phyloP scores from a whole-genome alignment of 2,329 filamentous ascomycete species.

The Ambrosiella beaveri region DNA sequence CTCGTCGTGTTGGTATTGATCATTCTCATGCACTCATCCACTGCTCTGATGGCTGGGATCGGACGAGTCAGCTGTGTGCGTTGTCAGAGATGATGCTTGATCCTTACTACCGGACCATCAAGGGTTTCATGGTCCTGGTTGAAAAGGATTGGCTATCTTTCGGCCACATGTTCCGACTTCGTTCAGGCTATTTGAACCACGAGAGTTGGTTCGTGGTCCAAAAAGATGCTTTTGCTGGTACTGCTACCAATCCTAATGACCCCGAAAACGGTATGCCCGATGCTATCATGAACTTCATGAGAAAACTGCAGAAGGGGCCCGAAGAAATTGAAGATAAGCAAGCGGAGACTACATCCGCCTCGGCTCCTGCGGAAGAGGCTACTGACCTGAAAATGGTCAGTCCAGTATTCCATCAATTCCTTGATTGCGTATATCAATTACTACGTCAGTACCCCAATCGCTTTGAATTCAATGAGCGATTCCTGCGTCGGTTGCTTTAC shows the following conservation, averaged over 20 bases:
- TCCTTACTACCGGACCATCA: constrained; percentile 83
- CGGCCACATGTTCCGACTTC: constrained; percentile 90
- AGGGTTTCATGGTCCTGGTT: constrained; percentile 84
- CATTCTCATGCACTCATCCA: constrained; percentile 94
- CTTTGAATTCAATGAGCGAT: constrained; percentile 94
- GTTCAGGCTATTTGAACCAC: constrained; percentile 72
- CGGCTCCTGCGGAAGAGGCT: constrained; percentile 38
- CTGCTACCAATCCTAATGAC: constrained; percentile 43
- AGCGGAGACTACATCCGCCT: constrained; percentile 24
- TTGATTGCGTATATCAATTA: constrained; percentile 86
- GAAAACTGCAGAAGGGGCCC: constrained; percentile 55
- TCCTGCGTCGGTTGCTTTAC: constrained; percentile 74
- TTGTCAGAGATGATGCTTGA: constrained; percentile 86
- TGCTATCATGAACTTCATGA: constrained; percentile 71
- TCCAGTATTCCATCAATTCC: constrained; percentile 93
- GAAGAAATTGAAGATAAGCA: constrained; percentile 41
- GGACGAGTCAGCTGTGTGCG: constrained; percentile 85
- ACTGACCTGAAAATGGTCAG: constrained; percentile 83
- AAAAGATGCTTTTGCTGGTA: constrained; percentile 56
- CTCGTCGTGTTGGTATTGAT: constrained; percentile 72
- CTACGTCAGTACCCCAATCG: constrained; percentile 68
- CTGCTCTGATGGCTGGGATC: constrained; percentile 97
- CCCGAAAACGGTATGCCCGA: constrained; percentile 43
- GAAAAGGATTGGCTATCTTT: constrained; percentile 98
- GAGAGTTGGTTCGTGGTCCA: constrained; percentile 91